phyloP scores from a whole-genome alignment of 78 protist species.

The Ministeria vibrans region DNA sequence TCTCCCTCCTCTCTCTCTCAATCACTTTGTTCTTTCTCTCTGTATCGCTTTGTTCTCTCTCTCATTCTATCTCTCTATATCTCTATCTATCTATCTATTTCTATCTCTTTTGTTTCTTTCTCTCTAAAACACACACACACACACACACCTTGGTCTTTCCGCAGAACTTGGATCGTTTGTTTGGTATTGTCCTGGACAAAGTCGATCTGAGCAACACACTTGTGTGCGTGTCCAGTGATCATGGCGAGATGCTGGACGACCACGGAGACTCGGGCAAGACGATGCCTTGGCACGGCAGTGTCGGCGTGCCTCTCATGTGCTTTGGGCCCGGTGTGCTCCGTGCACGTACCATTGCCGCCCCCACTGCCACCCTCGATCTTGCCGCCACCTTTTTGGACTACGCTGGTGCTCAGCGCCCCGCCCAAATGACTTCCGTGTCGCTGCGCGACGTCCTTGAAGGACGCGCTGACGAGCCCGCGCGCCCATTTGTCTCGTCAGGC shows the following conservation, averaged over 20 bases:
- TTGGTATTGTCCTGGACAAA: background rate
- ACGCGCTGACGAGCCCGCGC: background rate
- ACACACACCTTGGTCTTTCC: no score
- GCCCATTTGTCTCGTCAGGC: background rate
- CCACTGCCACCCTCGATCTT: background rate
- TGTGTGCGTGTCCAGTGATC: background rate
- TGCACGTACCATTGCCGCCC: background rate
- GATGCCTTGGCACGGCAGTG: conserved; percentile 13
- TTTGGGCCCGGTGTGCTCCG: background rate
- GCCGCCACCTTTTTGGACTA: background rate
- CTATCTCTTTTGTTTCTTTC: no score
- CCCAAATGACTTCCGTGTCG: background rate
- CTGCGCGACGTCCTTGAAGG: background rate
- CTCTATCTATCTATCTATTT: background rate
- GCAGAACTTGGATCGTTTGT: background rate
- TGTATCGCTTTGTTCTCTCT: no score
- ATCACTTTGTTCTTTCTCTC: background rate
- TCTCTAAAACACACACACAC: no score
- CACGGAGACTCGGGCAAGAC: conserved; percentile 5
- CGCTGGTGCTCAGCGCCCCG: background rate
- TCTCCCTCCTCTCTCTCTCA: background rate
- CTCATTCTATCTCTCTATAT: no score
- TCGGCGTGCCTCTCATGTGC: conserved; percentile 5
- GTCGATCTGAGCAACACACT: conserved; percentile 7
- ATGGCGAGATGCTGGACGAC: conserved; percentile 13